Percentiles rank a stretch among this genome's conserved stretches.
These are phyloP conservation scores for Sordariomycetes sp. DNA, from an alignment of 2,329 filamentous ascomycete genomes.

Conservation along the genomic window DNA sequence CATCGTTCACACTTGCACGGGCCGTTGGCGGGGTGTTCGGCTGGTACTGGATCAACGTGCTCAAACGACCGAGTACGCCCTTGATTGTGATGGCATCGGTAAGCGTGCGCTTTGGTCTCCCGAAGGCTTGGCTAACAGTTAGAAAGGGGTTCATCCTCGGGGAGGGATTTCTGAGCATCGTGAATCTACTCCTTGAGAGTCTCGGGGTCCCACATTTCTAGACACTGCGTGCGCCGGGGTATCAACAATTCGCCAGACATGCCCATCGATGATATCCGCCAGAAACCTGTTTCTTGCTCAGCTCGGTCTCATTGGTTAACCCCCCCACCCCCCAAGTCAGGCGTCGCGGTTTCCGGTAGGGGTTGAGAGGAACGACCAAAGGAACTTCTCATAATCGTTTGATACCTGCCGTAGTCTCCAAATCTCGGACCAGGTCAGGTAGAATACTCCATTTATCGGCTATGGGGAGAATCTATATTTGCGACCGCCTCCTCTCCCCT, in stretches of 20 bases:
- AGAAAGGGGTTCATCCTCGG: conserved; percentile 74
- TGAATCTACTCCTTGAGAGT: conserved; percentile 77
- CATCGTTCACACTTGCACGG: conserved; percentile 85
- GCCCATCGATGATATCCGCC: no score
- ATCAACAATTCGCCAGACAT: no score
- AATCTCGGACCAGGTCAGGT: background rate
- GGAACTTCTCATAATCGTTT: no score
- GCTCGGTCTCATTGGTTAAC: no score
- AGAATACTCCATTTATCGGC: background rate
- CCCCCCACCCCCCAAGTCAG: no score
- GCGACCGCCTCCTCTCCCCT: background rate
- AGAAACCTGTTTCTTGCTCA: no score
- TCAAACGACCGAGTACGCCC: conserved; percentile 52
- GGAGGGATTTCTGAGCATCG: conserved; percentile 84
- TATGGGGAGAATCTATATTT: background rate
- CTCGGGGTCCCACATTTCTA: conserved; percentile 60
- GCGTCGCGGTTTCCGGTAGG: no score
- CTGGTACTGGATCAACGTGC: conserved; percentile 63
- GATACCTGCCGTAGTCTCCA: conserved; percentile 18
- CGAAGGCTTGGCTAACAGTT: background rate
- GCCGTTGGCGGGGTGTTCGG: conserved; percentile 65
- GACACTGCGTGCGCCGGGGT: no score
- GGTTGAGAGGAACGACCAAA: no score
- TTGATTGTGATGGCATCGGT: conserved; percentile 79
- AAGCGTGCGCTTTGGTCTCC: conserved; percentile 15